These are phyloP conservation scores for Sonneratia alba DNA, from an alignment of 345 rosid genomes.

Conservation along the genomic window DNA sequence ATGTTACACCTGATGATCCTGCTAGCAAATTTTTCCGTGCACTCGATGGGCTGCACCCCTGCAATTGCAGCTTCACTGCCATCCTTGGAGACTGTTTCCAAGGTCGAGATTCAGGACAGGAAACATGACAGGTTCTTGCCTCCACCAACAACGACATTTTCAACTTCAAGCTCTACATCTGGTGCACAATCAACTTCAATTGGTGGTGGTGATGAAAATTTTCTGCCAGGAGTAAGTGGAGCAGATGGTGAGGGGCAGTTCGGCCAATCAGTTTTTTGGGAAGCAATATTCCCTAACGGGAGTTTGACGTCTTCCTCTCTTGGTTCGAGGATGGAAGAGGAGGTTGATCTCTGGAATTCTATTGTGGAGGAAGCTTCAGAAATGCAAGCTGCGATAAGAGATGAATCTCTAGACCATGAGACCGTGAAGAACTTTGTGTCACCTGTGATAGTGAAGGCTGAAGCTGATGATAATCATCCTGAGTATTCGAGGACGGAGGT, in stretches of 20 bases:
- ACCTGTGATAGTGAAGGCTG: constrained; percentile 41
- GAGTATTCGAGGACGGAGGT: constrained; percentile 59
- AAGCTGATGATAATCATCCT: constrained; percentile 41
- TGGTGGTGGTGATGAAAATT: constrained; percentile 51
- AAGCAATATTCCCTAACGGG: constrained; percentile 42
- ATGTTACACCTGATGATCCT: constrained; percentile 90
- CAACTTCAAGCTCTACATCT: constrained; percentile 26
- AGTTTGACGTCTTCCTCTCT: constrained; percentile 41
- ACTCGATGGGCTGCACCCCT: constrained; percentile 51
- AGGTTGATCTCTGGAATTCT: constrained; percentile 48
- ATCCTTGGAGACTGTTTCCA: constrained; percentile 17
- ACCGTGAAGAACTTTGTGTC: constrained; percentile 49
- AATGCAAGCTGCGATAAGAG: constrained; percentile 37
- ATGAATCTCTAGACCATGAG: constrained; percentile 41
- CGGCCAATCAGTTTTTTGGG: constrained; percentile 31
- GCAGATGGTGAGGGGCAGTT: constrained; percentile 61
- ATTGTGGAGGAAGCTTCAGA: constrained; percentile 60
- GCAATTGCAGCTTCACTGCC: constrained; percentile 35
- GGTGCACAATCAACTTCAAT: constrained; percentile 33
- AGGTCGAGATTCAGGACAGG: constrained; percentile 19
- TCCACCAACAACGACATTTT: constrained; percentile 34
- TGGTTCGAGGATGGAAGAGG: constrained; percentile 36
- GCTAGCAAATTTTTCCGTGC: constrained; percentile 70
- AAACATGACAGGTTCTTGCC: constrained; percentile 31
- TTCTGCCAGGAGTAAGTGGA: constrained; percentile 41